Percentiles rank a stretch among this genome's conserved stretches.
Evolutionary conservation across 257 asterid species (phyloP).

Genomic region (Ilex asprella): DNA sequence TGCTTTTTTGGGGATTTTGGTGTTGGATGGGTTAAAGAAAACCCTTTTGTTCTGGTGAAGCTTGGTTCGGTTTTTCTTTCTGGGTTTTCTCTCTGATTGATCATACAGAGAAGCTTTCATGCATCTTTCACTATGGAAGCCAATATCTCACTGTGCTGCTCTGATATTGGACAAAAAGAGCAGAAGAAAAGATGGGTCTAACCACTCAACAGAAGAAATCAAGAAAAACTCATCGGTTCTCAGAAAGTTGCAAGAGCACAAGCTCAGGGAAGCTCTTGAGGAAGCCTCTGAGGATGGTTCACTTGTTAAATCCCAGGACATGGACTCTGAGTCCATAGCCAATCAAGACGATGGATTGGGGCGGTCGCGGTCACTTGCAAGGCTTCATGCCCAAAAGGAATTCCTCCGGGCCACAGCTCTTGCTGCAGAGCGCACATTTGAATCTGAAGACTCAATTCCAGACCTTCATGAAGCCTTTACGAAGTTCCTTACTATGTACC

Average conservation of each 20-base stretch:
- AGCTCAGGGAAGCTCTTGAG: constrained; percentile 93
- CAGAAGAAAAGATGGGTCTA: constrained; percentile 67
- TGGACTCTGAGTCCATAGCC: constrained; percentile 57
- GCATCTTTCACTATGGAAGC: constrained; percentile 99
- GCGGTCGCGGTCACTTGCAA: constrained; percentile 79
- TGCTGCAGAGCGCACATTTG: constrained; percentile 78
- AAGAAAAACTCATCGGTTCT: constrained; percentile 59
- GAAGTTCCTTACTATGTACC: constrained; percentile 89
- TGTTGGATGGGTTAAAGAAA: constrained; percentile 48
- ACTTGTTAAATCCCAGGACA: constrained; percentile 72
- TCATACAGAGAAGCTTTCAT: constrained; percentile 28
- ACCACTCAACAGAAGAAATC: constrained; percentile 52
- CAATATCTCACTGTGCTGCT: constrained; percentile 93
- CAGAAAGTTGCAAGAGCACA: constrained; percentile 78
- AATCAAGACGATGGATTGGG: constrained; percentile 77
- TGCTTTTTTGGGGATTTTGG: constrained; percentile 36
- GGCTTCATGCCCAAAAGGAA: constrained; percentile 89
- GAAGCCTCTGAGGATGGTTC: constrained; percentile 97
- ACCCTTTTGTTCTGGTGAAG: constrained; percentile 17
- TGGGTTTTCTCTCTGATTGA: constrained; percentile 23
- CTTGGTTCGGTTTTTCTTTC: constrained; percentile 27
- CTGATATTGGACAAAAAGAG: constrained; percentile 89
- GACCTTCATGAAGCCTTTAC: constrained; percentile 61
- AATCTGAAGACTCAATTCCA: constrained; percentile 60
- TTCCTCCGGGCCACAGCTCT: constrained; percentile 90